Evolutionary conservation across 768 basidiomycete genomes (phyloP).

Genomic region (Vararia minispora): DNA sequence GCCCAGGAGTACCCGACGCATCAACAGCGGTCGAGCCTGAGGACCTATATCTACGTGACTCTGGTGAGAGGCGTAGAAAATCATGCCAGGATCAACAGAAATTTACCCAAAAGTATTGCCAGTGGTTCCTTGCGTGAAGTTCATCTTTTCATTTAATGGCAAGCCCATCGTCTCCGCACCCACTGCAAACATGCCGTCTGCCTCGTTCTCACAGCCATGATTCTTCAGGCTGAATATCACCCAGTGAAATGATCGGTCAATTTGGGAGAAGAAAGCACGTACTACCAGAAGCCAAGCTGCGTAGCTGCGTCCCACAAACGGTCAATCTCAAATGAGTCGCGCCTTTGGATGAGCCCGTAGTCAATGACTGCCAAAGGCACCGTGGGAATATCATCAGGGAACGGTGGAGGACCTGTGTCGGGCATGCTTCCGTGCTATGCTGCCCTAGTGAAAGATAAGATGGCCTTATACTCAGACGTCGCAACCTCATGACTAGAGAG

Average conservation of each 20-base stretch:
- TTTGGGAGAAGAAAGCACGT: constrained; percentile 15
- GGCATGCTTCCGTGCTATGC: no score
- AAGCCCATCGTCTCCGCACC: constrained; percentile 30
- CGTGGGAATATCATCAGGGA: constrained; percentile 30
- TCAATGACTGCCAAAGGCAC: constrained; percentile 36
- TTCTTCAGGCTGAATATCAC: constrained; percentile 29
- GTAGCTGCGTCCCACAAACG: constrained; percentile 38
- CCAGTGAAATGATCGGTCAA: neutral
- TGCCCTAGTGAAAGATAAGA: no score
- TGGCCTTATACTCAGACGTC: no score
- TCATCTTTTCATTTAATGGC: constrained; percentile 29
- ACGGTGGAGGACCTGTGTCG: constrained; percentile 24
- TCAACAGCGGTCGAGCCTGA: constrained; percentile 15
- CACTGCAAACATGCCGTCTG: constrained; percentile 29
- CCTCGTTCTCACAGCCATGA: constrained; percentile 27
- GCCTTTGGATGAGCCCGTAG: constrained; percentile 23
- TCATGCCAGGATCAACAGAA: neutral
- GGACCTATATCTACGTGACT: constrained; percentile 6
- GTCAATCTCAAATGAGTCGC: constrained; percentile 26
- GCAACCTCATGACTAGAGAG: no score
- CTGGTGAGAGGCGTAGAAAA: neutral
- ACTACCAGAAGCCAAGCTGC: constrained; percentile 44
- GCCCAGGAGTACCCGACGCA: constrained; percentile 14
- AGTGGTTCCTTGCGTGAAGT: constrained; percentile 31
- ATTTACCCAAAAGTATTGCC: constrained; percentile 30